Conservation (phyloP, 768 basidiomycete genomes). For the Lactarius trivialis region DNA sequence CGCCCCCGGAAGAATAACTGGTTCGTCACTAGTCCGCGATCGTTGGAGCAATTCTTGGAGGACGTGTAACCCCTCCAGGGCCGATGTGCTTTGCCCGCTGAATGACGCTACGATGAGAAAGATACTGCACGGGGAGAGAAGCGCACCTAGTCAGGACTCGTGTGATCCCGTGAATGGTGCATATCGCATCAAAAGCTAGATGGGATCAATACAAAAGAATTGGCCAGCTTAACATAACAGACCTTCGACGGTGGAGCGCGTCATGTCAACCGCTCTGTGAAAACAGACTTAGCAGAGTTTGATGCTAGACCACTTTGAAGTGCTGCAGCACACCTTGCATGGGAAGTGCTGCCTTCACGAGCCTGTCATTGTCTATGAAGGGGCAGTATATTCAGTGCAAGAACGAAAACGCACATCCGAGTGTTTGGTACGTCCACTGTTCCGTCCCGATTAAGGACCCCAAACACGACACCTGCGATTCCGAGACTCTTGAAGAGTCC, state of each 20-base stretch:
- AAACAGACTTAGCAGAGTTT: constrained; percentile 52
- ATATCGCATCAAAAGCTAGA: constrained; percentile 37
- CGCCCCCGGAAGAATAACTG: constrained; percentile 61
- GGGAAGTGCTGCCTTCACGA: constrained; percentile 52
- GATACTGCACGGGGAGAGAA: not conserved
- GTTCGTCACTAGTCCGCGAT: not conserved
- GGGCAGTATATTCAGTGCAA: not conserved
- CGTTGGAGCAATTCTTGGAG: constrained; percentile 24
- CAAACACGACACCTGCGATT: constrained; percentile 63
- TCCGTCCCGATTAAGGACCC: constrained; percentile 50
- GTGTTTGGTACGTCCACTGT: constrained; percentile 55
- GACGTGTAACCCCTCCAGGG: constrained; percentile 24
- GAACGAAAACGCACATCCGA: constrained; percentile 36
- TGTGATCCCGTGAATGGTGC: constrained; percentile 55
- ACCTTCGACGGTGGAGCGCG: constrained; percentile 49
- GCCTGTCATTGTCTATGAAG: constrained; percentile 29
- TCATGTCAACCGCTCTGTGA: constrained; percentile 77
- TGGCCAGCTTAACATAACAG: constrained; percentile 5
- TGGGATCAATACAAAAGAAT: not conserved
- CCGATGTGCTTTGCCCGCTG: constrained; percentile 50
- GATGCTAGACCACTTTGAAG: not conserved
- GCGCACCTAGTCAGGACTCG: constrained; percentile 71
- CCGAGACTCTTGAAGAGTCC: constrained; percentile 48
- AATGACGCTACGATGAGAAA: not conserved
- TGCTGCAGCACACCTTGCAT: constrained; percentile 45